phyloP scores from a whole-genome alignment of 2,329 filamentous ascomycete genomes.

The Penicillium thymicola region DNA sequence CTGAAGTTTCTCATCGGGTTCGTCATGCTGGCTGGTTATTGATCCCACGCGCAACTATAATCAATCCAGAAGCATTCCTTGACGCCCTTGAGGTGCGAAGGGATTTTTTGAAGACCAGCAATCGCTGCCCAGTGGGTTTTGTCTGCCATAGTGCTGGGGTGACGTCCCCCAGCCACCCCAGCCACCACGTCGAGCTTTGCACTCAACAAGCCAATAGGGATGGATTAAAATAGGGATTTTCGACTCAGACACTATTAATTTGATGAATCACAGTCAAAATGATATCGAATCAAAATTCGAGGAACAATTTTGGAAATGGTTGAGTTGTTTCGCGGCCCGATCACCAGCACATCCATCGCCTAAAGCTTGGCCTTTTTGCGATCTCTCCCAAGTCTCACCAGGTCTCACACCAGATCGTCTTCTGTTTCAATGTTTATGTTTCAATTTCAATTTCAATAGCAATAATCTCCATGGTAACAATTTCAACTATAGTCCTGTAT shows the following conservation, averaged over 20 bases:
- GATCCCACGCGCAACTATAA: conserved; percentile 15
- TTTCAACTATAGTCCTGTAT: neutral
- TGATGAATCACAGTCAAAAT: conserved; percentile 4
- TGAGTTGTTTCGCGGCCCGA: conserved; percentile 11
- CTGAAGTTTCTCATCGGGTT: conserved; percentile 20
- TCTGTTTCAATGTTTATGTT: neutral
- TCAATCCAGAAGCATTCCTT: conserved; percentile 24
- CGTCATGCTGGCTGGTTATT: conserved; percentile 19
- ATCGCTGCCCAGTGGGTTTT: conserved; percentile 18
- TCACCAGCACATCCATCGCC: conserved; percentile 1
- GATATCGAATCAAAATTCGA: conserved; percentile 4
- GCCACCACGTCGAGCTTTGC: conserved; percentile 16
- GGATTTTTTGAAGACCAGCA: conserved; percentile 7
- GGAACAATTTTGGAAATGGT: conserved; percentile 6
- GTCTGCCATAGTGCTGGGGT: conserved; percentile 19
- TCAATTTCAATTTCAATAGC: neutral
- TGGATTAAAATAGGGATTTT: conserved; percentile 15
- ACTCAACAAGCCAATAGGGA: conserved; percentile 18
- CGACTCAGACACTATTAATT: conserved; percentile 13
- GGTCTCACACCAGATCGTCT: neutral
- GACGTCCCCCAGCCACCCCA: conserved; percentile 26
- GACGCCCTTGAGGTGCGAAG: conserved; percentile 13
- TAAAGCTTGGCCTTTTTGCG: conserved; percentile 6
- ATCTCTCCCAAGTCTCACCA: neutral
- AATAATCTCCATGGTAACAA: neutral